Conservation (phyloP, 306 rosid species). For the Dalbergia cochinchinensis region DNA sequence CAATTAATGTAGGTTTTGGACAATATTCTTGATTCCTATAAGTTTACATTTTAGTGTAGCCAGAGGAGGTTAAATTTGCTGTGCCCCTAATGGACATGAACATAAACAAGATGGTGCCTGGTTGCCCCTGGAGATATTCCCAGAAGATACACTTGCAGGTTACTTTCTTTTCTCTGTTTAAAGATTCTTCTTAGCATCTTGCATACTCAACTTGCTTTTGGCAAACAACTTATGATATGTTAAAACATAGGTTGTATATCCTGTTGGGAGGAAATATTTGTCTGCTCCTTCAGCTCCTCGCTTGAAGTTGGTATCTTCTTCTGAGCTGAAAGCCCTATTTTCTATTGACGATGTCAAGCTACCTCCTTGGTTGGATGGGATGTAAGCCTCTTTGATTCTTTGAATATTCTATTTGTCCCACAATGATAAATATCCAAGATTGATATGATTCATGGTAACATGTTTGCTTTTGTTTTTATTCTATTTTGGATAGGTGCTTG, state of each 20-base stretch:
- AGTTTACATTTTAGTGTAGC: constrained; percentile 84
- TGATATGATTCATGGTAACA: constrained; percentile 14
- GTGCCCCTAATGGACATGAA: constrained; percentile 89
- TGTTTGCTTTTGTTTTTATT: constrained; percentile 44
- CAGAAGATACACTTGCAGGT: constrained; percentile 96
- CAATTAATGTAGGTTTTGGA: constrained; percentile 55
- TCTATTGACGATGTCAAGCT: constrained; percentile 89
- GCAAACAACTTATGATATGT: constrained; percentile 36
- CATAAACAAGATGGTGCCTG: constrained; percentile 86
- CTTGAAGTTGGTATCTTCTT: constrained; percentile 73
- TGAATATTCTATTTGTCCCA: constrained; percentile 25
- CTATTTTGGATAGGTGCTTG: constrained; percentile 75
- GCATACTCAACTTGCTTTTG: constrained; percentile 14
- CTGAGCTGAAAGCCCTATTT: constrained; percentile 81
- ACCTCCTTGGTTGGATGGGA: constrained; percentile 89
- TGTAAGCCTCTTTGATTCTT: constrained; percentile 64
- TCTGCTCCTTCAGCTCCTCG: constrained; percentile 87
- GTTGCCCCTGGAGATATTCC: constrained; percentile 82
- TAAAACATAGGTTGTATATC: constrained; percentile 70
- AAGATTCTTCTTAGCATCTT: neutral
- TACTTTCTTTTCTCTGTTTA: constrained; percentile 38
- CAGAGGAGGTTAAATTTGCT: constrained; percentile 91
- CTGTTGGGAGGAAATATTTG: constrained; percentile 78
- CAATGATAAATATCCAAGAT: constrained; percentile 1
- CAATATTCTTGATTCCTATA: constrained; percentile 59